Evolutionary conservation across 2,329 filamentous ascomycete species (phyloP).

Genomic region (Coniochaeta sp.): DNA sequence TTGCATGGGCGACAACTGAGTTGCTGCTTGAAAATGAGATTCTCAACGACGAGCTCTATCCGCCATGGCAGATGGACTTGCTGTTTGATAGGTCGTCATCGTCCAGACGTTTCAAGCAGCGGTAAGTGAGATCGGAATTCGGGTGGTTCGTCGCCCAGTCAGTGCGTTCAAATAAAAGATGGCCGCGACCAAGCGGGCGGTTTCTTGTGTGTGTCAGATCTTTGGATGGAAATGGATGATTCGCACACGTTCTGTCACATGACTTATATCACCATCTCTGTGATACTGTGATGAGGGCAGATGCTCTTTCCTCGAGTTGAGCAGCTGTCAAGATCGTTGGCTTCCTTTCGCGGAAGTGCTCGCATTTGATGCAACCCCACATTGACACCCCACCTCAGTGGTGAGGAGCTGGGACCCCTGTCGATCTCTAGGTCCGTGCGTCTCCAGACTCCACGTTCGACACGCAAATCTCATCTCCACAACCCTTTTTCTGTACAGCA

Average conservation of each 20-base stretch:
- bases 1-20: no score
- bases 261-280: no score
- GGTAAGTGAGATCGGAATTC: neutral
- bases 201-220: neutral
- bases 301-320: no score
- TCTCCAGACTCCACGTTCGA: no score
- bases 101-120: neutral
- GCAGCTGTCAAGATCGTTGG: no score
- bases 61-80: neutral
- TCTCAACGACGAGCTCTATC: neutral
- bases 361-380: slow-evolving; percentile 7
- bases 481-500: neutral
- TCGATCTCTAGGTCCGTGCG: neutral
- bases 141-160: neutral
- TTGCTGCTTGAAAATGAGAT: no score
- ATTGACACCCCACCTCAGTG: neutral
- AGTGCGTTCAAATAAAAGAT: neutral
- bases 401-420: neutral
- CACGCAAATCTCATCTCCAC: neutral
- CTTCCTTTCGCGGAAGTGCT: slow-evolving; percentile 6
- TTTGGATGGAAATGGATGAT: no score
- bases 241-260: neutral
- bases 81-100: neutral
- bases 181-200: neutral
- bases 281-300: neutral